These are phyloP conservation scores for Kluyveromyces aestuarii DNA, from an alignment of 805 yeast genomes.

Conservation along the genomic window DNA sequence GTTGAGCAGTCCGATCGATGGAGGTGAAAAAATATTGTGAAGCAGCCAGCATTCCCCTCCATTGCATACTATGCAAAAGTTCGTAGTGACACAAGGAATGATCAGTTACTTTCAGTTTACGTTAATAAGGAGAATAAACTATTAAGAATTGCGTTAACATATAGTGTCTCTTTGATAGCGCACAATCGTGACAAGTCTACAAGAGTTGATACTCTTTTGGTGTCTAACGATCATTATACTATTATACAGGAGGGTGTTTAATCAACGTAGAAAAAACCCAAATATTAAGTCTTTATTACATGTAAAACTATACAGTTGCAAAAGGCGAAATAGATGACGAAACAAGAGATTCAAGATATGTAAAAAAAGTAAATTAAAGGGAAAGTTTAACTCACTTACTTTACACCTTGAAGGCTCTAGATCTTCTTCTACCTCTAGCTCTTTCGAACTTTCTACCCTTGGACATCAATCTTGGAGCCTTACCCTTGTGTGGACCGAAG, in stretches of 20 bases:
- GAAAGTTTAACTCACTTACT: slow-evolving; percentile 11
- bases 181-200: background rate
- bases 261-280: background rate
- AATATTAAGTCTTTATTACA: background rate
- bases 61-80: too few relatives aligned
- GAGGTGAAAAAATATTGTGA: too few relatives aligned
- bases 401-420: slow-evolving; percentile 99
- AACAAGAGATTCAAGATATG: background rate
- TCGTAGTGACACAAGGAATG: too few relatives aligned
- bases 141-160: too few relatives aligned
- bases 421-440: slow-evolving; percentile 99
- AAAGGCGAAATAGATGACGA: background rate
- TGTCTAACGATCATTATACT: background rate
- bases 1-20: too few relatives aligned
- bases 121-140: too few relatives aligned
- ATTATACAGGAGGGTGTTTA: background rate
- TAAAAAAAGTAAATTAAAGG: background rate
- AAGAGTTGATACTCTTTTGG: background rate
- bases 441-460: slow-evolving; percentile 99
- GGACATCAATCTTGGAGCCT: slow-evolving; percentile 97
- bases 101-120: too few relatives aligned
- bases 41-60: too few relatives aligned
- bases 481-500: slow-evolving; percentile 98
- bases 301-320: background rate
- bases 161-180: background rate